phyloP scores from a whole-genome alignment of 2,329 filamentous ascomycete species.

The Diaporthe batatas region DNA sequence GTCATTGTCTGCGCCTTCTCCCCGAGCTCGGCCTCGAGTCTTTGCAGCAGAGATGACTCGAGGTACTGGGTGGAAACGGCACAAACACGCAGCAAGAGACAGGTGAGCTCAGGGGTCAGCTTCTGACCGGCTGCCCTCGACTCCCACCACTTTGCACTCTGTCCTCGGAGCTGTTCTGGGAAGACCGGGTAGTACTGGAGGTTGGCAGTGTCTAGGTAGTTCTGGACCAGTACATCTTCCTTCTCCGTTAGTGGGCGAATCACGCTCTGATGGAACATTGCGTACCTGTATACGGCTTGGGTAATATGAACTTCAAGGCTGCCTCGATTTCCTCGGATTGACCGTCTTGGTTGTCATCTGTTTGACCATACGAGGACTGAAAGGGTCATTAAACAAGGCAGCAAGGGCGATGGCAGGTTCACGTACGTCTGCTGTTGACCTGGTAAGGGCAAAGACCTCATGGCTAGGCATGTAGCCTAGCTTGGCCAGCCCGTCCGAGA shows the following conservation, averaged over 20 bases:
- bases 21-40: slow-evolving; percentile 60
- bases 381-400: slow-evolving; percentile 24
- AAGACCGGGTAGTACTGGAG: slow-evolving; percentile 62
- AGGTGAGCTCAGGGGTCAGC: slow-evolving; percentile 59
- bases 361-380: slow-evolving; percentile 28
- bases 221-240: slow-evolving; percentile 59
- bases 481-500: slow-evolving; percentile 40
- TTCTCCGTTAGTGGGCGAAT: neutral
- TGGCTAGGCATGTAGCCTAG: slow-evolving; percentile 42
- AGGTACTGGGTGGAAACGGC: slow-evolving; percentile 60
- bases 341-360: slow-evolving; percentile 37
- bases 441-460: slow-evolving; percentile 37
- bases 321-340: slow-evolving; percentile 51
- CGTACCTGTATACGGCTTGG: slow-evolving; percentile 55
- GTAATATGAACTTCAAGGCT: slow-evolving; percentile 50
- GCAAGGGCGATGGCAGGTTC: slow-evolving; percentile 14
- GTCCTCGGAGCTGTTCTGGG: slow-evolving; percentile 57
- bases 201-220: slow-evolving; percentile 60
- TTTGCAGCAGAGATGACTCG: slow-evolving; percentile 52
- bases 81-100: slow-evolving; percentile 60
- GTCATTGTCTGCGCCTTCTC: slow-evolving; percentile 55
- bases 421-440: slow-evolving; percentile 19
- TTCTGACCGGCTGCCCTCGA: slow-evolving; percentile 51
- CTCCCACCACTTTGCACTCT: slow-evolving; percentile 62
- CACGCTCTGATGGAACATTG: neutral